A percentile compares a stretch with the other conserved stretches of the same genome.
Evolutionary conservation across 2,329 filamentous ascomycete genomes (phyloP).

Genomic region (Incumbomyces delicatus): DNA sequence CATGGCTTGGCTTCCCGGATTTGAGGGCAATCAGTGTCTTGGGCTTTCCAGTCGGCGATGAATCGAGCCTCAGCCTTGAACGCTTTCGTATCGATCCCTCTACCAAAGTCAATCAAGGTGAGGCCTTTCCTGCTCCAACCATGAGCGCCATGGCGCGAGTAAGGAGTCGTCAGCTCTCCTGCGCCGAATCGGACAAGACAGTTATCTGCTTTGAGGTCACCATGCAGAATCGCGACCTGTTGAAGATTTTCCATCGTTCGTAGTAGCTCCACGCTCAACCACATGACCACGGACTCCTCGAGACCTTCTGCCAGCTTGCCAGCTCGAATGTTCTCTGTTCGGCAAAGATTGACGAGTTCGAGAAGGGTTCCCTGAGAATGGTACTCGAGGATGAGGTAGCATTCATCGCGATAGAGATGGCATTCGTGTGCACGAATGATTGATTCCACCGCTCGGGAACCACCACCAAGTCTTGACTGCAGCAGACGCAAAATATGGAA

Average conservation of each 20-base stretch:
- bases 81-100: constrained; percentile 83
- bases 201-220: constrained; percentile 92
- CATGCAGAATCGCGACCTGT: constrained; percentile 68
- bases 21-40: constrained; percentile 80
- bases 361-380: constrained; percentile 83
- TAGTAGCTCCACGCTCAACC: constrained; percentile 84
- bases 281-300: constrained; percentile 89
- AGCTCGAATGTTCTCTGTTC: constrained; percentile 50
- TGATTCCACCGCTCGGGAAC: constrained; percentile 61
- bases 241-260: constrained; percentile 85
- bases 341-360: constrained; percentile 84
- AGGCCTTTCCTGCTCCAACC: constrained; percentile 77
- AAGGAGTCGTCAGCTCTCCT: constrained; percentile 47
- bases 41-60: constrained; percentile 90
- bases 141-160: constrained; percentile 60
- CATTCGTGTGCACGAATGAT: constrained; percentile 79
- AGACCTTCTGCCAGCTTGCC: constrained; percentile 43
- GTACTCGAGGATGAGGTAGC: constrained; percentile 79
- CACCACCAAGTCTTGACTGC: constrained; percentile 59
- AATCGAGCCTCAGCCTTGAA: constrained; percentile 73
- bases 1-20: constrained; percentile 89
- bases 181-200: constrained; percentile 67
- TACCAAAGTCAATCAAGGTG: constrained; percentile 85
- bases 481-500: constrained; percentile 89
- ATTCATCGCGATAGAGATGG: constrained; percentile 84